Evolutionary conservation across 495 filamentous ascomycete genomes (phyloP), one percentile per base, ranked within the genome.

Genomic region (Niebla homalea): DNA sequence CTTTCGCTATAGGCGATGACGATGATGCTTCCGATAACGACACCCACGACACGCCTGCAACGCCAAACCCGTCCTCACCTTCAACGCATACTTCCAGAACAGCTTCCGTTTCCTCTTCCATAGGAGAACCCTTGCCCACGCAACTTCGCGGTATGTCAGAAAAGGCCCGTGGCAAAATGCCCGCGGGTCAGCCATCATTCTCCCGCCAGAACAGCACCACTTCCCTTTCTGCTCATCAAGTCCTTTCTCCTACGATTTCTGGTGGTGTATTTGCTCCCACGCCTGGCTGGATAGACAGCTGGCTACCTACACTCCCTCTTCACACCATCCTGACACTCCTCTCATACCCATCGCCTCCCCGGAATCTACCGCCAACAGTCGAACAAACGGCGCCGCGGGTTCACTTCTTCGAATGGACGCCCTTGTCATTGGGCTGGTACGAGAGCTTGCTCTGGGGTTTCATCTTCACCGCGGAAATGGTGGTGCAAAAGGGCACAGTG

Each of bases 111-210:
- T 81, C 85, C 15, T 88, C 79, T 0, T 75, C 76, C 1, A 67
- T 77, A 1, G 92, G 94, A 50, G 87, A 92, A 57, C 81, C 84
- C 21, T 77, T 94, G 11, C 87, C 89, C n/a, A 69, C 81, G 32
- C 90, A 96, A 58, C 62, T 93, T n/a, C 78, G 87, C 43, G 90
- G 88, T 43, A 99, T 97, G 88, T 94, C 90, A 10, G 92, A 99
- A 64, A 99, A 97, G 61, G 93, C 92, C 22, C 72, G 92, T 43
- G 92, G 92, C 7, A 99, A 99, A 63, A 87, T 92, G 78, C 93
- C 93, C n/a, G 88, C 85, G 10, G 84, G 86, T 3, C 75, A 85
- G 36, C 74, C 76, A 10, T 77, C 76, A 15, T 96, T 98, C 62
- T 95, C 89, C 3, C 74, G 93, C 7, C 92, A 96, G 60, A 92